Percentiles rank a stretch among this genome's conserved stretches.
phyloP scores from a whole-genome alignment of 768 basidiomycete genomes.

The Russula lepida region DNA sequence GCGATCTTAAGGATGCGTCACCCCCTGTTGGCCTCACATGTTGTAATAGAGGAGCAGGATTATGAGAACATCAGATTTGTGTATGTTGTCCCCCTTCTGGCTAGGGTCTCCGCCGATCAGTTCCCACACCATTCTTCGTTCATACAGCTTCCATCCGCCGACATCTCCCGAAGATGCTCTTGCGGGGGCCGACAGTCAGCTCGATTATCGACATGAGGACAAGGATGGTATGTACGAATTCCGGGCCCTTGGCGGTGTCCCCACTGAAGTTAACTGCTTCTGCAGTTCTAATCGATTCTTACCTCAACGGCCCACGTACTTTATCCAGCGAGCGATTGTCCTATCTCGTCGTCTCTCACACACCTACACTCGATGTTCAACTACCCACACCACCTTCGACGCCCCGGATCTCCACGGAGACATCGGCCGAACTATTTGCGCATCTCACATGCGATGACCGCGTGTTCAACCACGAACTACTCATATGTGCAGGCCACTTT shows the following conservation, averaged over 20 bases:
- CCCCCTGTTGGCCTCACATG: conserved; percentile 56
- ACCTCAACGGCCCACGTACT: conserved; percentile 71
- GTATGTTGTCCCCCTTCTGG: conserved; percentile 34
- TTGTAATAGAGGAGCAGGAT: conserved; percentile 48
- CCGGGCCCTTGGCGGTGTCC: not conserved
- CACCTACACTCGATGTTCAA: conserved; percentile 15
- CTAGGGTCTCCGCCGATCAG: not conserved
- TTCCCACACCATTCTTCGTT: not conserved
- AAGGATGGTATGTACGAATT: conserved; percentile 42
- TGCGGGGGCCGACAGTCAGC: conserved; percentile 35
- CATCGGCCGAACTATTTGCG: conserved; percentile 16
- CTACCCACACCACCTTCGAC: conserved; percentile 31
- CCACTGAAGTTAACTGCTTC: not conserved
- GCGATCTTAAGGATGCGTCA: conserved; percentile 63
- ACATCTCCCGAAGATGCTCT: conserved; percentile 38
- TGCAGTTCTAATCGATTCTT: conserved; percentile 53
- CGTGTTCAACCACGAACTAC: conserved; percentile 43
- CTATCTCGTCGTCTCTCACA: conserved; percentile 46
- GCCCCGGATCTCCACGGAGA: conserved; percentile 21
- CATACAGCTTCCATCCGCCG: conserved; percentile 34
- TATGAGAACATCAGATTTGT: conserved; percentile 61
- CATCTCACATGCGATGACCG: conserved; percentile 12
- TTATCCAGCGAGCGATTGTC: conserved; percentile 61
- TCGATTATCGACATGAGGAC: conserved; percentile 43
- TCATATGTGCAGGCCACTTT: conserved; percentile 74